phyloP scores from a whole-genome alignment of 495 filamentous ascomycete species.

The Bathelium albidoporum region DNA sequence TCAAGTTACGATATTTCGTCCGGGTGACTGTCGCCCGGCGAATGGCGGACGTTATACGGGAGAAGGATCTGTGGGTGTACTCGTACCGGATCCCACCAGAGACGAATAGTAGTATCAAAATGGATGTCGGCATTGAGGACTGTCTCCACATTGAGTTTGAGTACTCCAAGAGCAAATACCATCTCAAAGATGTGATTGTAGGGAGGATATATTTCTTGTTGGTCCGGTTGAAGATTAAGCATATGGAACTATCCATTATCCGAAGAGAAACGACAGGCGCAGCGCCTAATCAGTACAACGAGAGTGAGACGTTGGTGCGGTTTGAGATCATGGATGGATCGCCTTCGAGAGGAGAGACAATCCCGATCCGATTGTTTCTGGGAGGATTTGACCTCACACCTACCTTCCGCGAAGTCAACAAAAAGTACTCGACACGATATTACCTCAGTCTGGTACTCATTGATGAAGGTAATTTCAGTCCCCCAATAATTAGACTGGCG shows the following conservation, averaged over 20 bases:
- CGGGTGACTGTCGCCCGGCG: slow-evolving; percentile 90
- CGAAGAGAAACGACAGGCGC: slow-evolving; percentile 91
- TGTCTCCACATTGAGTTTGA: slow-evolving; percentile 99
- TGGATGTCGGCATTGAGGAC: slow-evolving; percentile 99
- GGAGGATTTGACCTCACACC: slow-evolving; percentile 96
- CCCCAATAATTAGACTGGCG: background rate
- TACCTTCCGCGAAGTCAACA: slow-evolving; percentile 99
- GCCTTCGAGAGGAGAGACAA: slow-evolving; percentile 78
- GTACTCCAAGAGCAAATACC: slow-evolving; percentile 98
- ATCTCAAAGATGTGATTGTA: slow-evolving; percentile 98
- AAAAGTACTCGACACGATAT: slow-evolving; percentile 98
- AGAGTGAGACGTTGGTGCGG: slow-evolving; percentile 94
- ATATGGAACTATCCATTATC: slow-evolving; percentile 99
- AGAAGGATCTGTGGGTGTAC: slow-evolving; percentile 99
- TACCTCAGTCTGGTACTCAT: slow-evolving; percentile 95
- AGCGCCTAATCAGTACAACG: slow-evolving; percentile 99
- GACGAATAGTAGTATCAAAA: slow-evolving; percentile 97
- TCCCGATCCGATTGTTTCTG: slow-evolving; percentile 94
- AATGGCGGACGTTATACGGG: slow-evolving; percentile 95
- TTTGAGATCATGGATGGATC: slow-evolving; percentile 99
- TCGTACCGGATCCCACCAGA: slow-evolving; percentile 96
- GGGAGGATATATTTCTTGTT: slow-evolving; percentile 98
- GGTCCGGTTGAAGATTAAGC: slow-evolving; percentile 97
- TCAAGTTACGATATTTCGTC: slow-evolving; percentile 95
- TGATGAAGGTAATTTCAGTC: slow-evolving; percentile 62